Evolutionary conservation across 805 yeast species (phyloP).

Genomic region (Metschnikowia lunata): DNA sequence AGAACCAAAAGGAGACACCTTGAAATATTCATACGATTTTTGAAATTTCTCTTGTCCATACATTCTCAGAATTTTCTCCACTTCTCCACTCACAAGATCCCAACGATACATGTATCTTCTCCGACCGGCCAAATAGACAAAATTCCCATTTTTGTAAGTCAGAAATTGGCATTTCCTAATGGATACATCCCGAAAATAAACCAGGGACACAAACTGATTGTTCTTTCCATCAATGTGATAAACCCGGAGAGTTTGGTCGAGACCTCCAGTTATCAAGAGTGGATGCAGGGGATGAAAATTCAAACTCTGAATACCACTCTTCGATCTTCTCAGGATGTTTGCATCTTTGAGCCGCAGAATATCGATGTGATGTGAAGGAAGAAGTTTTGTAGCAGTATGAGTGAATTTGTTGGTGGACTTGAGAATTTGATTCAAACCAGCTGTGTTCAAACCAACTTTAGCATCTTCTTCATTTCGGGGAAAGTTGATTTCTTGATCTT

Average conservation of each 20-base stretch:
- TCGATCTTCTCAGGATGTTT: conserved; percentile 61
- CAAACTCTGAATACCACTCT: conserved; percentile 78
- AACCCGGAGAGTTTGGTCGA: conserved; percentile 79
- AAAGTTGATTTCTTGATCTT: conserved; percentile 17
- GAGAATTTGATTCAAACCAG: conserved; percentile 31
- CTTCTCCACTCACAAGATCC: conserved; percentile 67
- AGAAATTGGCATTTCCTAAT: conserved; percentile 71
- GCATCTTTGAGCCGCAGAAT: conserved; percentile 87
- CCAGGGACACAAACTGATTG: conserved; percentile 76
- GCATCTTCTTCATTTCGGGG: conserved; percentile 23
- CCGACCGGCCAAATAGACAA: conserved; percentile 83
- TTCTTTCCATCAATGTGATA: conserved; percentile 86
- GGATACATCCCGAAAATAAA: conserved; percentile 76
- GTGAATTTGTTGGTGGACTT: conserved; percentile 34
- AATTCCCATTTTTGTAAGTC: conserved; percentile 35
- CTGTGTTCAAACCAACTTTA: conserved; percentile 21
- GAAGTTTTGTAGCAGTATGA: conserved; percentile 45
- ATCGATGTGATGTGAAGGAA: conserved; percentile 68
- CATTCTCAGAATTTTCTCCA: conserved; percentile 82
- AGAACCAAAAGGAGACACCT: conserved; percentile 66
- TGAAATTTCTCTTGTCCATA: conserved; percentile 90
- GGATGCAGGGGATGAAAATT: conserved; percentile 86
- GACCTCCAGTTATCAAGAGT: conserved; percentile 83
- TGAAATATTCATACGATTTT: conserved; percentile 82
- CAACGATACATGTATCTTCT: conserved; percentile 89